A percentile compares a stretch with the other conserved stretches of the same genome.
Conservation (phyloP, 306 rosid genomes). For the Cyclanthera cordifolia region DNA sequence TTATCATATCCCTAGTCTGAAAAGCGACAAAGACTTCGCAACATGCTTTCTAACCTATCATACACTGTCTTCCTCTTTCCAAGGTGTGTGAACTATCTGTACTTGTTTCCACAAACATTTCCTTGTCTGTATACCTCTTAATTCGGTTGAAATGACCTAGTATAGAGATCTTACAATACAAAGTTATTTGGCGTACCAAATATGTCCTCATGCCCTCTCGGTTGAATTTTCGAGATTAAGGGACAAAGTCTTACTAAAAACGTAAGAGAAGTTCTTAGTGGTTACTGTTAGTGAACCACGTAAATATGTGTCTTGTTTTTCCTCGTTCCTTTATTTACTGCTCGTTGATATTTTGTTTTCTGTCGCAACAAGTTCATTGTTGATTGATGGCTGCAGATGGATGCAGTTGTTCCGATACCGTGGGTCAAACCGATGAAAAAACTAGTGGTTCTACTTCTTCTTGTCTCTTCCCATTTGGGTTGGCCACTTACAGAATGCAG, state of each 20-base stretch:
- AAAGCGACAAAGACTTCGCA: slow-evolving; percentile 48
- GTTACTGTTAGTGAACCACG: too few species aligned
- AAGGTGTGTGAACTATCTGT: slow-evolving; percentile 37
- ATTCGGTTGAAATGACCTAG: too few species aligned
- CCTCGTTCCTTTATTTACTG: too few species aligned
- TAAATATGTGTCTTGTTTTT: too few species aligned
- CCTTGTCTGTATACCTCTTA: not conserved
- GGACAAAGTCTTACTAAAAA: too few species aligned
- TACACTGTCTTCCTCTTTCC: slow-evolving; percentile 63
- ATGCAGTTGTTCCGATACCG: slow-evolving; percentile 7
- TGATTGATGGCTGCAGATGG: slow-evolving; percentile 1
- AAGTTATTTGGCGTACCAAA: too few species aligned
- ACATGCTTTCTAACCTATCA: slow-evolving; percentile 74
- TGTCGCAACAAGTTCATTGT: too few species aligned
- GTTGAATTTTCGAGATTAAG: too few species aligned
- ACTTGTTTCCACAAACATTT: not conserved
- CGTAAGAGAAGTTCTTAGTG: too few species aligned
- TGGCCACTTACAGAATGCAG: slow-evolving; percentile 57
- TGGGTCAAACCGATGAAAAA: slow-evolving; percentile 8
- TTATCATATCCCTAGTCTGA: slow-evolving; percentile 48
- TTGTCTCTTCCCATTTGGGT: slow-evolving; percentile 48
- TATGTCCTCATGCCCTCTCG: too few species aligned
- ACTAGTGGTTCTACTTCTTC: slow-evolving; percentile 6
- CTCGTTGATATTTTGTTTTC: too few species aligned
- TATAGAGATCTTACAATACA: too few species aligned